Percentiles rank a stretch among this genome's conserved stretches.
Evolutionary conservation across 345 rosid genomes (phyloP).

Genomic region (Cardiospermum halicacabum): DNA sequence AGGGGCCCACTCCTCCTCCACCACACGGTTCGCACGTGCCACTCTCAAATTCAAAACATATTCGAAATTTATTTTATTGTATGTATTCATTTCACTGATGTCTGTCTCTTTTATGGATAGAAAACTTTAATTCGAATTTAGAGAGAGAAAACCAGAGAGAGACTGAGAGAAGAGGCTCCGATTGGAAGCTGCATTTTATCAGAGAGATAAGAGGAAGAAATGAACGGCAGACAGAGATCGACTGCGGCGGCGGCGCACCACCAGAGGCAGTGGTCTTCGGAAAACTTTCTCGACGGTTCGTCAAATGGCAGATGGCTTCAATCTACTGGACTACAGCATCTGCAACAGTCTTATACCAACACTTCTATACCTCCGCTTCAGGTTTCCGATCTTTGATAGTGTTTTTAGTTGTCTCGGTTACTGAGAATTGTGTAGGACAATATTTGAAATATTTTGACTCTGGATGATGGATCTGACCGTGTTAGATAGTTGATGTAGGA

Average conservation of each 20-base stretch:
- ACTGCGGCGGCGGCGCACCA: constrained; percentile 68
- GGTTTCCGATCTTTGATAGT: constrained; percentile 19
- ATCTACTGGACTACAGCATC: constrained; percentile 85
- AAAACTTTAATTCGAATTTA: constrained; percentile 10
- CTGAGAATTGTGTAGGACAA: constrained; percentile 2
- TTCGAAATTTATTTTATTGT: neutral
- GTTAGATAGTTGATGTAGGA: neutral
- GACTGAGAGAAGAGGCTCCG: too few species aligned
- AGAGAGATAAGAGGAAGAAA: constrained; percentile 7
- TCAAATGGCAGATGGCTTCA: constrained; percentile 94
- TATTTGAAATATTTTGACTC: neutral
- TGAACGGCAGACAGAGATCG: constrained; percentile 89
- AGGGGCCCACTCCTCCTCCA: neutral
- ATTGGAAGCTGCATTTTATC: constrained; percentile 4
- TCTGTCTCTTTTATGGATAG: neutral
- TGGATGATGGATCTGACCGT: neutral
- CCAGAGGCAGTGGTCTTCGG: constrained; percentile 86
- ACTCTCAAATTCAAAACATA: neutral
- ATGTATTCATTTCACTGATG: neutral
- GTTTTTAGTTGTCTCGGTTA: constrained; percentile 15
- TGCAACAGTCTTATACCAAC: constrained; percentile 42
- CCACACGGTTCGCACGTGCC: constrained; percentile 6
- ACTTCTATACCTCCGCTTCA: constrained; percentile 49
- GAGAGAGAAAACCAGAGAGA: constrained; percentile 7
- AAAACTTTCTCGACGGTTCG: constrained; percentile 61